Base-by-base conservation (phyloP, 768 basidiomycete species). In the Agaricus subrufescens region DNA sequence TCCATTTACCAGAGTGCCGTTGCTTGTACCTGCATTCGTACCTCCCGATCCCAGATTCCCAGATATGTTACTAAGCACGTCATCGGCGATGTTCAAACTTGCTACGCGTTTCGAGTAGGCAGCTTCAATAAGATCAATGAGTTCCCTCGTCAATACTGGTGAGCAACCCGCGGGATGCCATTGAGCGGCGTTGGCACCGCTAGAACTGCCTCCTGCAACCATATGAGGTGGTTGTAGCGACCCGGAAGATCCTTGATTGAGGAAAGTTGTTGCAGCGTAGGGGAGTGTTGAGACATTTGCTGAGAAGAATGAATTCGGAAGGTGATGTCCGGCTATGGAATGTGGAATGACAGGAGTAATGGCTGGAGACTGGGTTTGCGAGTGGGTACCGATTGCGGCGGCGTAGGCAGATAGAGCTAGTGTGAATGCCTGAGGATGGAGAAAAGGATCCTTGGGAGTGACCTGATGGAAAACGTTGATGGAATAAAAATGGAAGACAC, bases 381-480 rank as follows among this genome's bases (percentile, higher is more conserved):
- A 46, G 45, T 48, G 49, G 3, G 63, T 56, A 15, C 70, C 54
- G 34, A 63, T 62, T 27, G 69, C 60, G 14, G 69, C 64, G 29
- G 69, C 50, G 55, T 76, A 77, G 15, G 70, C 65, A 45, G 62
- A 66, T 5, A 92, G 71, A 1, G 80, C 78, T 26, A 71, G 67
- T 23, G 78, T 63, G 58, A 93, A 87, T 8, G 71, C 71, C 40
- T 79, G 66, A 0, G 89, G 87, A 55, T 89, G 80, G 45, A 89
- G 71, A 64, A 94, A 91, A 1, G 91, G 91, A 66, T 93, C 91
- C 66, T 85, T 86, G 2, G 90, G 86, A 38, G 85, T 71, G 46
- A 67, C 57, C 64, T 70, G 52, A 38, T 50, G 25, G 44, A 40
- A 48, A 37, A 54, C 42, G 52, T 56, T 50, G 34, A 52, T 34